Evolutionary conservation across 1,284 basidiomycete genomes (phyloP).

Genomic region (Volvariella surrecta): DNA sequence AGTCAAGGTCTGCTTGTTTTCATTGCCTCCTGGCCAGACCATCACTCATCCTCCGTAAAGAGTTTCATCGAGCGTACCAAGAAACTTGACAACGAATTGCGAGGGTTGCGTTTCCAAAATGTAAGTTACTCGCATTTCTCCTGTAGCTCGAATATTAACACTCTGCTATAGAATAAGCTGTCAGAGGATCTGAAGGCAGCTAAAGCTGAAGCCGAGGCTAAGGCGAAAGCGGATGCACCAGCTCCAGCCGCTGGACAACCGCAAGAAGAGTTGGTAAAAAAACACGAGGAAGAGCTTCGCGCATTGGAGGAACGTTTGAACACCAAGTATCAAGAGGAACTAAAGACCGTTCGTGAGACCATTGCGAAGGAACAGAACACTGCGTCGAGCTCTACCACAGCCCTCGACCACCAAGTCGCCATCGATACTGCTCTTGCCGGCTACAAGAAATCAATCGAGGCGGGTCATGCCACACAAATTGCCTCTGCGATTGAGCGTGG

Average conservation of each 20-base stretch:
- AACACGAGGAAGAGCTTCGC: slow-evolving; percentile 52
- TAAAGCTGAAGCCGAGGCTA: slow-evolving; percentile 47
- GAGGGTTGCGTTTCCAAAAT: background rate
- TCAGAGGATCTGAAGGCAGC: slow-evolving; percentile 25
- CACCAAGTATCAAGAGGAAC: slow-evolving; percentile 44
- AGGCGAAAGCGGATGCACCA: slow-evolving; percentile 38
- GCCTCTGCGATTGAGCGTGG: slow-evolving; percentile 58
- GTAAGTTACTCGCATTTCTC: slow-evolving; percentile 11
- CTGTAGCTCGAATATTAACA: background rate
- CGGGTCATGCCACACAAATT: slow-evolving; percentile 45
- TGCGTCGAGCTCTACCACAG: slow-evolving; percentile 15
- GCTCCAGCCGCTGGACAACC: slow-evolving; percentile 14
- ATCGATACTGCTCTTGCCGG: slow-evolving; percentile 42
- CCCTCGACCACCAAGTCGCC: slow-evolving; percentile 28
- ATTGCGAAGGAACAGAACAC: slow-evolving; percentile 28
- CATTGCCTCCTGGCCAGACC: no score
- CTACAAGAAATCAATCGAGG: slow-evolving; percentile 36
- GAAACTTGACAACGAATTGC: no score
- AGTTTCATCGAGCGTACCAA: no score
- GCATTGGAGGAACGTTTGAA: slow-evolving; percentile 43
- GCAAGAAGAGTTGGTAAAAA: slow-evolving; percentile 33
- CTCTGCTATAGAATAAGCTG: slow-evolving; percentile 1
- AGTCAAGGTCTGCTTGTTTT: slow-evolving; percentile 23
- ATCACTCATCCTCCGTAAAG: no score
- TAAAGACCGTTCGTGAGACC: slow-evolving; percentile 38